Evolutionary conservation across 179 eudicot species (phyloP).

Genomic region (Gypsophila paniculata): DNA sequence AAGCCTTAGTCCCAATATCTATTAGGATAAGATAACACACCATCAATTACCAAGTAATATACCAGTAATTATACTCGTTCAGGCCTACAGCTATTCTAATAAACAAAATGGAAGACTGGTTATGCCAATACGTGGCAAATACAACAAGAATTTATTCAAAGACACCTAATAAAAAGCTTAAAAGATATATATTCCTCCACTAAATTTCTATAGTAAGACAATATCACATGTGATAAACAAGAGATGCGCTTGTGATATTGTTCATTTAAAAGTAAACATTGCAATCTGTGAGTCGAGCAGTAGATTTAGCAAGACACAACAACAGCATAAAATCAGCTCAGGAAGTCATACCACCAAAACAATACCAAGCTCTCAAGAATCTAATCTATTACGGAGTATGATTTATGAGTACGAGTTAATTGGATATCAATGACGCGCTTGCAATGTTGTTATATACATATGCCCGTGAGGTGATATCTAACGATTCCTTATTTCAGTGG

Average conservation of each 20-base stretch:
- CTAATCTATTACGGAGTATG: too few relatives aligned
- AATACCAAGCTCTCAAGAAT: not conserved
- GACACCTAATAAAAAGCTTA: not conserved
- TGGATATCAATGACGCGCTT: too few relatives aligned
- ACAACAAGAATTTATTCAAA: not conserved
- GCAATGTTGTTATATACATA: too few relatives aligned
- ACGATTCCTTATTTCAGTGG: too few relatives aligned
- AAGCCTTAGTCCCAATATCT: too few relatives aligned
- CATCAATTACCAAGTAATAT: too few relatives aligned
- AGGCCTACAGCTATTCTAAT: not conserved
- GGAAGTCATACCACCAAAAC: not conserved
- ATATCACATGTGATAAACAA: not conserved
- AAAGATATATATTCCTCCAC: not conserved
- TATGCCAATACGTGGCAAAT: not conserved
- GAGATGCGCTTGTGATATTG: not conserved
- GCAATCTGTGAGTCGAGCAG: not conserved
- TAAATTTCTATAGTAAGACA: not conserved
- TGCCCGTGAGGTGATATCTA: too few relatives aligned
- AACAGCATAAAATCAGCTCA: not conserved
- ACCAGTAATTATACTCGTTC: not conserved
- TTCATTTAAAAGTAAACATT: not conserved
- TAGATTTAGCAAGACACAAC: constrained; percentile 2
- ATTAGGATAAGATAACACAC: too few relatives aligned
- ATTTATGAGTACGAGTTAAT: too few relatives aligned
- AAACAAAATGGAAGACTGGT: not conserved